These are phyloP conservation scores for Phtheirospermum japonicum DNA, from an alignment of 257 asterid genomes.

Conservation along the genomic window DNA sequence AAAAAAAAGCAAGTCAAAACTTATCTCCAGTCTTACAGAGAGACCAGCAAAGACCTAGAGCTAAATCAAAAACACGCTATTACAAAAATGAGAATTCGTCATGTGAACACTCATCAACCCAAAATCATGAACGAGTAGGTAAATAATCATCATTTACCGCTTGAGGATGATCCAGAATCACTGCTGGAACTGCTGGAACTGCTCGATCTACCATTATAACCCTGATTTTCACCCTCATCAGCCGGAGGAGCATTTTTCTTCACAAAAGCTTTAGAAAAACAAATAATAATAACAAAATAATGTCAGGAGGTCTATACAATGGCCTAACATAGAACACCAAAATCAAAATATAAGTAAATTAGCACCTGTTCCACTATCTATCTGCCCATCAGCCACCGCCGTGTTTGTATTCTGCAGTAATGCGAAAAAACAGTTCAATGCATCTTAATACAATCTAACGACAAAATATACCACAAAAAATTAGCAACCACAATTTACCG, in stretches of 20 bases:
- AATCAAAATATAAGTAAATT: neutral
- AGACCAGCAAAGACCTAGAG: neutral
- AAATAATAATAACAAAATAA: neutral
- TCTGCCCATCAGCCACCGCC: conserved; percentile 26
- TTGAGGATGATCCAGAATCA: conserved; percentile 78
- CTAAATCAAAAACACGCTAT: neutral
- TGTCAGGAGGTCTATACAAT: conserved; percentile 1
- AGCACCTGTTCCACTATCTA: conserved; percentile 39
- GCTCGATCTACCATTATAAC: conserved; percentile 51
- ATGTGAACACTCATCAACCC: neutral
- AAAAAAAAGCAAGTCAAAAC: neutral
- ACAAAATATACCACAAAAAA: neutral
- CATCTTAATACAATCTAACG: neutral
- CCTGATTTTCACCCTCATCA: conserved; percentile 38
- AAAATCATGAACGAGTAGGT: neutral
- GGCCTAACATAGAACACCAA: conserved; percentile 1
- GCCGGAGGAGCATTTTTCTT: conserved; percentile 29
- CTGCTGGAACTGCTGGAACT: conserved; percentile 84
- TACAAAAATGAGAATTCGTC: neutral
- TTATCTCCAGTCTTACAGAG: neutral
- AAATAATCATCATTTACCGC: conserved; percentile 41
- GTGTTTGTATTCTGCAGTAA: conserved; percentile 38
- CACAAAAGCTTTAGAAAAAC: conserved; percentile 33
- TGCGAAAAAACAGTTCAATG: conserved; percentile 8
- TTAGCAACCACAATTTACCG: conserved; percentile 29